A percentile compares a stretch with the other conserved stretches of the same genome.
phyloP scores from a whole-genome alignment of 2,329 filamentous ascomycete species.

The Colletotrichum euphorbiae region DNA sequence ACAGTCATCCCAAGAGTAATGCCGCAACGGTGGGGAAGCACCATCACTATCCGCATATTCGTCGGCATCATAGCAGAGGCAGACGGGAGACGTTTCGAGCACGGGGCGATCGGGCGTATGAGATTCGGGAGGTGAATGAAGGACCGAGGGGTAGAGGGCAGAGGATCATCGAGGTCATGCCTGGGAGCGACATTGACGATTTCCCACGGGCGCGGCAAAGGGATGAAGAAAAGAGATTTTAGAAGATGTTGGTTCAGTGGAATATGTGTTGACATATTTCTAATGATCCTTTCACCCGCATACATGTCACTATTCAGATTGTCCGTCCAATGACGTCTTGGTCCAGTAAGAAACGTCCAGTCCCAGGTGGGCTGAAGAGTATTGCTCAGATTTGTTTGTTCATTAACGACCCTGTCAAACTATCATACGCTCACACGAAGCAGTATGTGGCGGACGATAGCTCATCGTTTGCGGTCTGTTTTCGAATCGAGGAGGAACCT shows the following conservation, averaged over 20 bases:
- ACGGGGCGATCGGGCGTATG: conserved; percentile 10
- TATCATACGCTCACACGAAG: no score
- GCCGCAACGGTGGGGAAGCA: conserved; percentile 21
- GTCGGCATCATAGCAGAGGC: conserved; percentile 2
- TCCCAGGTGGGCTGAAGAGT: no score
- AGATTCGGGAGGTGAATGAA: conserved; percentile 20
- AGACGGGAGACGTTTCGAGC: conserved; percentile 22
- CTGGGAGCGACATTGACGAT: conserved; percentile 26
- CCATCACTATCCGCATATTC: neutral
- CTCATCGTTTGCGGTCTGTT: no score
- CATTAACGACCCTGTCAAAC: no score
- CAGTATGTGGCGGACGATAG: no score
- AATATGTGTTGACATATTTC: no score
- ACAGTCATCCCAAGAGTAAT: conserved; percentile 11
- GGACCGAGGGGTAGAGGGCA: conserved; percentile 6
- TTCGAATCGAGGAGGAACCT: no score
- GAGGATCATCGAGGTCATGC: conserved; percentile 30
- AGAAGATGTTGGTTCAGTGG: neutral
- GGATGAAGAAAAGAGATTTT: neutral
- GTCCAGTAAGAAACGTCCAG: no score
- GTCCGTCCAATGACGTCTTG: no score
- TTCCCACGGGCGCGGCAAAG: neutral
- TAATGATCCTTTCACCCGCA: no score
- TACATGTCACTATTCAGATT: no score
- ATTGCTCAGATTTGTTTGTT: no score